Evolutionary conservation across 2,329 filamentous ascomycete genomes (phyloP).

Genomic region (Colletotrichum australisinense): DNA sequence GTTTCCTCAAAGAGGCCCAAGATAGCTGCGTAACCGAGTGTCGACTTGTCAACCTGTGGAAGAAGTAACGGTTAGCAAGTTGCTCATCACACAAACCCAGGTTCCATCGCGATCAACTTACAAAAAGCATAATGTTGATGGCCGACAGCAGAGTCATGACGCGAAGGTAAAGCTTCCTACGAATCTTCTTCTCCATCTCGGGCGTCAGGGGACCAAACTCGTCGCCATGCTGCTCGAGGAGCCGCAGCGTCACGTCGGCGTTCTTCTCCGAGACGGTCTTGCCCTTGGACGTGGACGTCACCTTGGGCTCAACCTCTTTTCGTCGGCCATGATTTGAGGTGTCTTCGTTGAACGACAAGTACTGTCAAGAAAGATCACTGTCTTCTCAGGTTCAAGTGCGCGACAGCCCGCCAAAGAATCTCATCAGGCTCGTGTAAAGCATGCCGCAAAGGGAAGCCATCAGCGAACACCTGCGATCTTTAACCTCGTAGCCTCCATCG

Average conservation of each 20-base stretch:
- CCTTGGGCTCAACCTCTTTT: constrained; percentile 3
- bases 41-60: constrained; percentile 52
- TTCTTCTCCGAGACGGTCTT: constrained; percentile 39
- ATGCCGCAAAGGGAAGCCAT: not conserved
- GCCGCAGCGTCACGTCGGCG: constrained; percentile 49
- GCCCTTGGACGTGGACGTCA: constrained; percentile 7
- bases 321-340: constrained; percentile 16
- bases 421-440: too few relatives aligned
- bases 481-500: not conserved
- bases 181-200: constrained; percentile 45
- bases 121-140: constrained; percentile 51
- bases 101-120: constrained; percentile 37
- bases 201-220: constrained; percentile 45
- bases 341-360: not conserved
- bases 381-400: too few relatives aligned
- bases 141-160: constrained; percentile 46
- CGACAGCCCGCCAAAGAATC: too few relatives aligned
- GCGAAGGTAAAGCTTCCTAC: constrained; percentile 47
- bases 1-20: constrained; percentile 55
- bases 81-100: too few relatives aligned
- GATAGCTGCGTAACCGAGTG: constrained; percentile 52
- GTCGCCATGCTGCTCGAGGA: constrained; percentile 48
- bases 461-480: not conserved
- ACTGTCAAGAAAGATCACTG: too few relatives aligned
- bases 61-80: not conserved